Percentiles rank a stretch among this genome's conserved stretches.
Evolutionary conservation across 176 grass and related monocot species (phyloP).

Genomic region (Triticum turgidum): DNA sequence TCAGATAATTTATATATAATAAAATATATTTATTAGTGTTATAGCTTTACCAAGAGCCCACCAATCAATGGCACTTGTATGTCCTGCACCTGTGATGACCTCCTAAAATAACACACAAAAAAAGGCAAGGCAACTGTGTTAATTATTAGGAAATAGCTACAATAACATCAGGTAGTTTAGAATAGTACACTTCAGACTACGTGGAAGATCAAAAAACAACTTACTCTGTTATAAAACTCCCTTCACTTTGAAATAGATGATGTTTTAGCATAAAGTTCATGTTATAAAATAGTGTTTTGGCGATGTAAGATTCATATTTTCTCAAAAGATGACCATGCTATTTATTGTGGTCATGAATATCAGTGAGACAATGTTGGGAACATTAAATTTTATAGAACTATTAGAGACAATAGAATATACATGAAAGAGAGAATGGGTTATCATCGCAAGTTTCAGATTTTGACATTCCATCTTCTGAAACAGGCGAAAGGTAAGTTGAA

Average conservation of each 20-base stretch:
- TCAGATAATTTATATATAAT: neutral
- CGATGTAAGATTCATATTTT: neutral
- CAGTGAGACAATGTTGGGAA: too few relatives aligned
- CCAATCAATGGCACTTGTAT: slow-evolving; percentile 98
- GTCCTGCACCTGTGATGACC: slow-evolving; percentile 76
- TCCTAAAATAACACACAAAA: slow-evolving; percentile 53
- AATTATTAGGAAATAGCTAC: neutral
- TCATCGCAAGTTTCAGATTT: neutral
- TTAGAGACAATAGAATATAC: neutral
- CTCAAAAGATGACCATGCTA: neutral
- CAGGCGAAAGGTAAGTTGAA: neutral
- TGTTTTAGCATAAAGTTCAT: neutral
- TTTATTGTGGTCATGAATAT: too few relatives aligned
- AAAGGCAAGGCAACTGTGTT: neutral
- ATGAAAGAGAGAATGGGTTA: neutral
- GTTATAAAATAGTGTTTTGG: neutral
- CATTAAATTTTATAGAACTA: neutral
- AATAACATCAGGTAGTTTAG: neutral
- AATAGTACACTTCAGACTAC: neutral
- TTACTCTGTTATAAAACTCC: neutral
- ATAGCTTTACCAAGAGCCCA: slow-evolving; percentile 92
- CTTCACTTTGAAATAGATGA: neutral
- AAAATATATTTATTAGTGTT: neutral
- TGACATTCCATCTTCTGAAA: too few relatives aligned
- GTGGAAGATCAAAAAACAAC: neutral